A percentile compares a stretch with the other conserved stretches of the same genome.
Evolutionary conservation across 768 basidiomycete species (phyloP).

Genomic region (Neoboletus brunneissimus): DNA sequence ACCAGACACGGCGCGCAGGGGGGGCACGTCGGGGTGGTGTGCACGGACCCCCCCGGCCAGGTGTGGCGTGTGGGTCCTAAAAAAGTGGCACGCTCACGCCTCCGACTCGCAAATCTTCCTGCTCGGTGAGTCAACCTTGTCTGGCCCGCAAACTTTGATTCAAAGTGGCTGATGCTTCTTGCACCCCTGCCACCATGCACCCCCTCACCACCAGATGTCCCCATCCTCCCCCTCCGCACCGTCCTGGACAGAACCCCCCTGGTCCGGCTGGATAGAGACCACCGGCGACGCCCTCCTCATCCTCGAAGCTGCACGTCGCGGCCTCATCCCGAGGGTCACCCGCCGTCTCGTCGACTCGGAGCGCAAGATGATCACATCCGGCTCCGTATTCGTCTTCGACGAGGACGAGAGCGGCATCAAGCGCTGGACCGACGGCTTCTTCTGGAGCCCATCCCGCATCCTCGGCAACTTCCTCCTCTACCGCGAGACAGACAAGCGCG

Average conservation of each 20-base stretch:
- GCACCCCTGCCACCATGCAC: slow-evolving; percentile 10
- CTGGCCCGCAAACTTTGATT: slow-evolving; percentile 43
- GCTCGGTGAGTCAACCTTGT: slow-evolving; percentile 74
- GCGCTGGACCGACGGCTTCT: slow-evolving; percentile 96
- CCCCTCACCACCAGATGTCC: no score
- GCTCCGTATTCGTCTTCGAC: slow-evolving; percentile 96
- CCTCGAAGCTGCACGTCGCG: slow-evolving; percentile 88
- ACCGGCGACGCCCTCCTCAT: slow-evolving; percentile 95
- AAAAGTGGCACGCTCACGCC: slow-evolving; percentile 40
- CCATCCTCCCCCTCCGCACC: slow-evolving; percentile 16
- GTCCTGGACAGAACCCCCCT: slow-evolving; percentile 83
- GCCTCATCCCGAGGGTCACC: slow-evolving; percentile 89
- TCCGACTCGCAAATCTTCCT: slow-evolving; percentile 60
- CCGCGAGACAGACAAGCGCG: slow-evolving; percentile 87
- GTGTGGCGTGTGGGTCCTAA: slow-evolving; percentile 31
- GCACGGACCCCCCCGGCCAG: slow-evolving; percentile 32
- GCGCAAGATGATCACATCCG: slow-evolving; percentile 88
- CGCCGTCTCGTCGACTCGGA: slow-evolving; percentile 90
- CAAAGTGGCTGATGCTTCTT: slow-evolving; percentile 24
- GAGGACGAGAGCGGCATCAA: slow-evolving; percentile 97
- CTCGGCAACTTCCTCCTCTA: slow-evolving; percentile 95
- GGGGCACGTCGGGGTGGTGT: no score
- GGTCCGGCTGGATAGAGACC: slow-evolving; percentile 93
- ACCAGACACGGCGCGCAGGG: no score
- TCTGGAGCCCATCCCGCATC: slow-evolving; percentile 92